These are phyloP conservation scores for Chlorencoelia australis DNA, from an alignment of 2,329 filamentous ascomycete species.

Conservation along the genomic window DNA sequence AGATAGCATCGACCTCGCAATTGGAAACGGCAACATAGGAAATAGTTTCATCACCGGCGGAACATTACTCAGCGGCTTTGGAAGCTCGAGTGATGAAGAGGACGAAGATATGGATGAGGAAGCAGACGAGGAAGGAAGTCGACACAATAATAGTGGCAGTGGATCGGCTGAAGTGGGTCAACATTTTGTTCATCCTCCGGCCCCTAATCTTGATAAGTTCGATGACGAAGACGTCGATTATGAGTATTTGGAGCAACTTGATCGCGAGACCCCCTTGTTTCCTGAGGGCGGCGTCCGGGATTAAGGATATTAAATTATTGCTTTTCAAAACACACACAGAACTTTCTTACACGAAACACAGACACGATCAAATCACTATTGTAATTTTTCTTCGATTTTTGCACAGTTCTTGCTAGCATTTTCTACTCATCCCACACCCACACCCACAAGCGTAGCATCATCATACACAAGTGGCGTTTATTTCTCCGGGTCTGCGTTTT, in stretches of 20 bases:
- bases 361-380: too few species aligned
- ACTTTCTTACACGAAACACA: too few species aligned
- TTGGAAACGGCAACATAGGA: conserved; percentile 50
- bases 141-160: conserved; percentile 36
- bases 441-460: too few species aligned
- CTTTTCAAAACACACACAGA: too few species aligned
- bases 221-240: conserved; percentile 29
- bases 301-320: too few species aligned
- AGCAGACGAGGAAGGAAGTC: conserved; percentile 51
- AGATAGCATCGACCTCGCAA: conserved; percentile 55
- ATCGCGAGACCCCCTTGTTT: conserved; percentile 28
- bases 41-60: conserved; percentile 60
- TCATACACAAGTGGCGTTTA: conserved; percentile 9
- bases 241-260: conserved; percentile 28
- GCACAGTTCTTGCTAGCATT: conserved; percentile 5
- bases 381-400: conserved; percentile 1
- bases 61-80: conserved; percentile 79
- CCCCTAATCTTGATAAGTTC: conserved; percentile 28
- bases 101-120: conserved; percentile 88
- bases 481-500: too few species aligned
- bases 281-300: conserved; percentile 50
- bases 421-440: too few species aligned
- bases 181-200: conserved; percentile 28
- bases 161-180: conserved; percentile 43
- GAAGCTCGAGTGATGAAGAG: conserved; percentile 90